A percentile compares a stretch with the other conserved stretches of the same genome.
These are phyloP conservation scores for Daldinia decipiens DNA, from an alignment of 495 filamentous ascomycete species.

Conservation along the genomic window DNA sequence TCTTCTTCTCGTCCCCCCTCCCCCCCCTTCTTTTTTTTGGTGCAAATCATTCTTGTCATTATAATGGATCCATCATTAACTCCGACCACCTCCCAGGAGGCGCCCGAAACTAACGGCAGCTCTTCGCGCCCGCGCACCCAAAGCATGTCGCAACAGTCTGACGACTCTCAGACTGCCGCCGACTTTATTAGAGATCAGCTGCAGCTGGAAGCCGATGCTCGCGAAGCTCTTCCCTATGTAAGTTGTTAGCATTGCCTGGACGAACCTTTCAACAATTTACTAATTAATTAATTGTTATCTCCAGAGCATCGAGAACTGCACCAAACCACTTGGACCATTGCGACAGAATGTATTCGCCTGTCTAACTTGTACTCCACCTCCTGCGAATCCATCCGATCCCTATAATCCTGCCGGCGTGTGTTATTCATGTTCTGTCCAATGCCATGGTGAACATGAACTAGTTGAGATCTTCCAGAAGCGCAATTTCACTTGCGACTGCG, in stretches of 20 bases:
- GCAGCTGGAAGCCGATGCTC: constrained; percentile 90
- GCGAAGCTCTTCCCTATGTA: constrained; percentile 93
- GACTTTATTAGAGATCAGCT: constrained; percentile 94
- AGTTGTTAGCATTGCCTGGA: background rate
- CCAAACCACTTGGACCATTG: constrained; percentile 83
- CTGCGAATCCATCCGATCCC: constrained; percentile 65
- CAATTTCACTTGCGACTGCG: constrained; percentile 96
- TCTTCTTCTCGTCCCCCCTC: background rate
- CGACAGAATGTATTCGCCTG: constrained; percentile 91
- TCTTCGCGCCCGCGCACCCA: constrained; percentile 51
- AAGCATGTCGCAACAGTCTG: constrained; percentile 74
- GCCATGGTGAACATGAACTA: constrained; percentile 92
- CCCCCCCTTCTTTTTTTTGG: background rate
- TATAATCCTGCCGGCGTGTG: constrained; percentile 86
- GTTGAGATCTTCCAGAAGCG: constrained; percentile 97
- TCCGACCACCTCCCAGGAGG: constrained; percentile 34
- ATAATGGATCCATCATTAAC: constrained; percentile 48
- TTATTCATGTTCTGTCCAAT: constrained; percentile 95
- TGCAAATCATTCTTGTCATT: background rate
- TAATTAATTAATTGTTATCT: constrained; percentile 24
- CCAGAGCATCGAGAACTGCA: constrained; percentile 92
- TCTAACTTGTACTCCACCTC: constrained; percentile 89
- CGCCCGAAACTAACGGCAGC: constrained; percentile 34
- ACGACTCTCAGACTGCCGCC: constrained; percentile 83
- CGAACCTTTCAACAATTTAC: constrained; percentile 8